Conservation (phyloP, 805 yeast species). For the Kodamaea lidongshanica region DNA sequence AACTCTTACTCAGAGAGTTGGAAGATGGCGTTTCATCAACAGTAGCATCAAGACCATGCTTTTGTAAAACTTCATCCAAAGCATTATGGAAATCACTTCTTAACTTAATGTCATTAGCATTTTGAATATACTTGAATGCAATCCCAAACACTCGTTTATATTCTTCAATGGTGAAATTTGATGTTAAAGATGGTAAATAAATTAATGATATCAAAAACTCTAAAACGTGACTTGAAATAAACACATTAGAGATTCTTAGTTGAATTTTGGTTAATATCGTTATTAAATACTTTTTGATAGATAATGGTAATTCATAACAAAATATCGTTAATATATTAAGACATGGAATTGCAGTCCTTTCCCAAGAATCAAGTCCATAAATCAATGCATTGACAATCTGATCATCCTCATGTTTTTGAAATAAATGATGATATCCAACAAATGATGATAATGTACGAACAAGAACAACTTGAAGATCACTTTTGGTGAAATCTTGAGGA, state of each 20-base stretch:
- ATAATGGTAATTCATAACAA: slow-evolving; percentile 72
- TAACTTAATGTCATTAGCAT: slow-evolving; percentile 47
- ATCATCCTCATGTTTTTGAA: slow-evolving; percentile 56
- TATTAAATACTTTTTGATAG: slow-evolving; percentile 61
- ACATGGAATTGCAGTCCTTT: slow-evolving; percentile 70
- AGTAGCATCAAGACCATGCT: slow-evolving; percentile 42
- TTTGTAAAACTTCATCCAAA: slow-evolving; percentile 15
- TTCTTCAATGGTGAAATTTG: slow-evolving; percentile 72
- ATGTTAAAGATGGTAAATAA: slow-evolving; percentile 57
- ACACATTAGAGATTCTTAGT: slow-evolving; percentile 63
- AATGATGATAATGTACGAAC: slow-evolving; percentile 59
- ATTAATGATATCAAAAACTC: slow-evolving; percentile 68
- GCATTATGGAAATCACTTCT: slow-evolving; percentile 15
- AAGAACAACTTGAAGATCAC: slow-evolving; percentile 61
- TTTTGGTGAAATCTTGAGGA: slow-evolving; percentile 42
- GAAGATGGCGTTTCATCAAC: slow-evolving; percentile 56
- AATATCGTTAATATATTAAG: slow-evolving; percentile 70
- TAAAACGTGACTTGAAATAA: slow-evolving; percentile 65
- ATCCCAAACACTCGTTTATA: slow-evolving; percentile 76
- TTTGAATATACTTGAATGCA: slow-evolving; percentile 72
- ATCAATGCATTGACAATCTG: slow-evolving; percentile 54
- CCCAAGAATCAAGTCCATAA: slow-evolving; percentile 65
- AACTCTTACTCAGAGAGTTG: slow-evolving; percentile 26
- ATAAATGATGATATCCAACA: slow-evolving; percentile 51
- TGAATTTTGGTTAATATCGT: slow-evolving; percentile 71